Evolutionary conservation across 2,329 filamentous ascomycete species (phyloP), one percentile per base, ranked within the genome.

Genomic region (Onygenales sp.): DNA sequence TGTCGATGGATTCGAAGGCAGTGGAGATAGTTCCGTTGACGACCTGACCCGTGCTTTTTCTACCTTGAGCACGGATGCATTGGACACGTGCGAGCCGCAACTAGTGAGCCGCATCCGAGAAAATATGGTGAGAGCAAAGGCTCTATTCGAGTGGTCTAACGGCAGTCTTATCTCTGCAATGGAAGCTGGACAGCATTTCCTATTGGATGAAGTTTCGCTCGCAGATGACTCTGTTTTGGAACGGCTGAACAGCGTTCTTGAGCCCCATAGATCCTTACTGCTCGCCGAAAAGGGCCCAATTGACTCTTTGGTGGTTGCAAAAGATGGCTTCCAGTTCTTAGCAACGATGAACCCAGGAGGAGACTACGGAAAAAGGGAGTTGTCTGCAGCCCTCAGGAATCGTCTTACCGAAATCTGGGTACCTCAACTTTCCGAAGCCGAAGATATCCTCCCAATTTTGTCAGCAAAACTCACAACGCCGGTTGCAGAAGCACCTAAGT

Each of bases 351-450:
- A 99, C 61, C 93, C 93, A 7, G 94, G 94, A 50, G 93, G 94
- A 45, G 93, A 99, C 66, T 98, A 97, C 67, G 93, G 93, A 59
- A 99, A 99, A 73, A 89, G 92, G 61, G 93, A 99, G 68, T 79
- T 99, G 10, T 98, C 93, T 1, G 93, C 93, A 2, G 94, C 93
- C 11, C 75, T 99, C 55, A 82, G 93, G 45, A 98, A 99, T 67
- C 87, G 93, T 56, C 95, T 99, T 67, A 99, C 93, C 0, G 93
- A 99, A 70, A 96, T 99, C 7, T 98, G 93, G 93, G 93, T 97
- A 0, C 90, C 93, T 1, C 81, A 91, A 1, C 74, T 97, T 55
- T 90, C 89, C 1, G 87, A 92, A 55, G 80, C 83, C 50, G 84
- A 90, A 33, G 94, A 99, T 65, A 85, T 97, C 36, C 72, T 90